Base-by-base conservation (phyloP, 768 basidiomycete genomes). In the Panaeolus cyanescens region DNA sequence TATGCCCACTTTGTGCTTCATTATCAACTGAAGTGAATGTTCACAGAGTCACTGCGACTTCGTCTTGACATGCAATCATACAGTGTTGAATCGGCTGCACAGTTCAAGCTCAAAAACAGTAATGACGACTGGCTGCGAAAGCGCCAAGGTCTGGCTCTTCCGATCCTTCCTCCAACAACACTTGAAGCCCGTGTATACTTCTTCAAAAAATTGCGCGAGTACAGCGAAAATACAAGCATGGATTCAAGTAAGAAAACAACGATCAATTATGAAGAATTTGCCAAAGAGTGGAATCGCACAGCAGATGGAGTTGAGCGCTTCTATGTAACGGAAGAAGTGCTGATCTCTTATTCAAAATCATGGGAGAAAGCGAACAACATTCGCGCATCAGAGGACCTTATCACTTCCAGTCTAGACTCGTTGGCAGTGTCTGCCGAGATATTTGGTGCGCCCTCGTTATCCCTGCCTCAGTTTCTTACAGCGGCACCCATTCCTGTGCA, bases 301-400 rank as follows among this genome's bases (percentile, higher is more conserved):
- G 68, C 69, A 8, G 64, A 70, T 64, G 69, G 69, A 30, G 69
- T 67, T 25, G 56, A 57, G 19, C 58, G 68, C 0, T 70, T 66
- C 54, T 72, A 72, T 54, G 54, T 69, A 4, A 72, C 71, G 13
- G 32, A 54, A 4, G 71, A 72, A n/a, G 67, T 72, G 32, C 59
- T 72, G 19, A 30, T 25, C 17, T 61, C 60, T 25, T 68, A 70
- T 37, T 64, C 68, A n/a, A 70, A 70, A 50, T 40, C 65, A 19
- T 71, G 70, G 69, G 69, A 68, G 19, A 68, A 68, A 36, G 40
- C 40, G 6, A 68, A 22, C 32, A 72, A 72, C 33, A 64, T 68
- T 31, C 60, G 57, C 13, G 68, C 70, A 37, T 71, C 67, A 2
- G 60, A 66, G 28, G 68, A 72, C n/a, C 55, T 71, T 10, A 69